These are phyloP conservation scores for Cucurbita ficifolia DNA, from an alignment of 306 rosid species.

Conservation along the genomic window DNA sequence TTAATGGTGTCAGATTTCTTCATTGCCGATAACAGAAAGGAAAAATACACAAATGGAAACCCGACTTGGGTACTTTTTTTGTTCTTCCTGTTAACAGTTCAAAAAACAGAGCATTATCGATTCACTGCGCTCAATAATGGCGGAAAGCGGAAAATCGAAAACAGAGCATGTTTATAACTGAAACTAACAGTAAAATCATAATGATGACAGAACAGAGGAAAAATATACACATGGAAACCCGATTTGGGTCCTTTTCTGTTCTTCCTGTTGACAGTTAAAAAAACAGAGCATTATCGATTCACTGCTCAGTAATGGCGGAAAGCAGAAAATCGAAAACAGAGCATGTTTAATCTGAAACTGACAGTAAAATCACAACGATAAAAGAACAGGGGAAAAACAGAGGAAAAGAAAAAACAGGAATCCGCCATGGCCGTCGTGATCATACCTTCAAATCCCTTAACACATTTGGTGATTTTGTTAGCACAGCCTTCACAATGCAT, in stretches of 20 bases:
- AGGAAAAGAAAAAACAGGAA: not conserved
- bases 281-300: not conserved
- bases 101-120: not conserved
- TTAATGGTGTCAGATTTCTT: not conserved
- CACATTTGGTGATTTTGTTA: constrained; percentile 24
- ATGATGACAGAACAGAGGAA: not conserved
- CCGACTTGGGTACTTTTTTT: not conserved
- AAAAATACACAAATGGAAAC: not conserved
- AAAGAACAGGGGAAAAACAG: not conserved
- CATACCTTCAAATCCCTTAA: constrained; percentile 27
- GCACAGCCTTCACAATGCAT: constrained; percentile 72
- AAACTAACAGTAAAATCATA: not conserved
- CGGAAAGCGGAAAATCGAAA: not conserved
- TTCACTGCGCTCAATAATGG: not conserved
- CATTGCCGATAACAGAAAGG: not conserved
- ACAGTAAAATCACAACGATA: not conserved
- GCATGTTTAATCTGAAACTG: not conserved
- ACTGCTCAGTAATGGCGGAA: not conserved
- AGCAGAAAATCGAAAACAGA: not conserved
- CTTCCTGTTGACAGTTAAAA: not conserved
- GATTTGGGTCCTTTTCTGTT: not conserved
- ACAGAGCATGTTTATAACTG: not conserved
- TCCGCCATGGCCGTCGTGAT: not conserved
- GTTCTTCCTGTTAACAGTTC: not conserved
- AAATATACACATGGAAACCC: not conserved